These are phyloP conservation scores for Rhizomucor pusillus DNA, from an alignment of 371 early-diverging fungal genomes.

Conservation along the genomic window DNA sequence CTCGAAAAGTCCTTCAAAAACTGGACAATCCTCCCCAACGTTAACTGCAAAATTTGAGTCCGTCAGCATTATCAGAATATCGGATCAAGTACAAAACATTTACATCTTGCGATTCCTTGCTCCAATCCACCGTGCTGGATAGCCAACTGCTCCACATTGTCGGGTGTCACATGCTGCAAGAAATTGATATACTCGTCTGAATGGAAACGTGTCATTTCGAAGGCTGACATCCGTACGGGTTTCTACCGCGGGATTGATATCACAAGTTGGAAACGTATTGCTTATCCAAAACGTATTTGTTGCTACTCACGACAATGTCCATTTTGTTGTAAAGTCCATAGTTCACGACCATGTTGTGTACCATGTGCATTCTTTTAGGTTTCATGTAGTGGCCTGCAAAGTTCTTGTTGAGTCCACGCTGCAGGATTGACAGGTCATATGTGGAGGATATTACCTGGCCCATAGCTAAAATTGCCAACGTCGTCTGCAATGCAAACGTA, in stretches of 20 bases:
- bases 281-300: neutral
- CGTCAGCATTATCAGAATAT: neutral
- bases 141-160: constrained; percentile 80
- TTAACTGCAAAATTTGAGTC: constrained; percentile 56
- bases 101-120: constrained; percentile 73
- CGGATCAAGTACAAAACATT: constrained; percentile 8
- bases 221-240: constrained; percentile 85
- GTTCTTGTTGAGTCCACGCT: neutral
- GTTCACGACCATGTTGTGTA: constrained; percentile 95
- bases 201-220: constrained; percentile 98
- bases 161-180: constrained; percentile 91
- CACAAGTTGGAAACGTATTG: neutral
- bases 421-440: neutral
- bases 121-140: constrained; percentile 69
- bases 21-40: constrained; percentile 97
- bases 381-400: constrained; percentile 96
- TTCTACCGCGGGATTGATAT: constrained; percentile 40
- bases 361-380: constrained; percentile 97
- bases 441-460: constrained; percentile 56
- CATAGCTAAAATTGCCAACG: constrained; percentile 90
- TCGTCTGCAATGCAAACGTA: constrained; percentile 48
- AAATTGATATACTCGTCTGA: constrained; percentile 99
- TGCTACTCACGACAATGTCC: constrained; percentile 71
- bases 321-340: constrained; percentile 96
- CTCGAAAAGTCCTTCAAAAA: constrained; percentile 96